Base-by-base conservation (phyloP, 441 rosid genomes). In the Gossypium trilobum region DNA sequence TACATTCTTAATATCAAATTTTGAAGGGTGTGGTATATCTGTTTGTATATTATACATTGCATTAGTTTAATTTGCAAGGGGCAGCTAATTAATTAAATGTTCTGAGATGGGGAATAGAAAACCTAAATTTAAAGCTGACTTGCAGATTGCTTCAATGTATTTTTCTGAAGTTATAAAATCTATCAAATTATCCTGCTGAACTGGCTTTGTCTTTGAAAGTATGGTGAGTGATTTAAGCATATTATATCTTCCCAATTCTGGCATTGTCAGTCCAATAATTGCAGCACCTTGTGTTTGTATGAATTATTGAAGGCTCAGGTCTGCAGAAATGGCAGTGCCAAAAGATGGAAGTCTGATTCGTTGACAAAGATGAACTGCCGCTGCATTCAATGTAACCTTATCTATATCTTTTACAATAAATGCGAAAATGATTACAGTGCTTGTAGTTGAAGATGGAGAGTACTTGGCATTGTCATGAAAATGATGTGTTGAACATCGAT, bases 31-130 rank as follows among this genome's bases (percentile, higher is more conserved):
- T 83, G 80, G 9, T 73, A 78, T 70, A 71, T 70, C 60, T 75
- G 73, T 80, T 69, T 85, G 87, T 86, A 84, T 78, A 83, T 83
- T 78, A 76, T 72, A 36, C 61, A 17, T 74, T 57, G 52, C 51
- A 14, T 60, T 70, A 78, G 76, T 54, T 6, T 75, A 68, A 67
- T 17, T 71, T 55, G 74, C 68, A 44, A 5, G 72, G 72, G 39
- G 81, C 79, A 72, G 72, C 71, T 74, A 59, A 77, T 70, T 74
- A 39, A 56, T 71, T 75, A 65, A 65, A 31, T 22, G 59, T 58
- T 46, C 31, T 57, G 33, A 55, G 19, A 44, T 56, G 54, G 58
- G 63, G 44, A 71, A 52, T 72, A 66, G 69, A 20, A 61, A 5
- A 50, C 36, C 29, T 23, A 58, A 70, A 46, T 22, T 65, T 44